A percentile compares a stretch with the other conserved stretches of the same genome.
These are phyloP conservation scores for Heritiera littoralis DNA, from an alignment of 345 rosid genomes.

Conservation along the genomic window DNA sequence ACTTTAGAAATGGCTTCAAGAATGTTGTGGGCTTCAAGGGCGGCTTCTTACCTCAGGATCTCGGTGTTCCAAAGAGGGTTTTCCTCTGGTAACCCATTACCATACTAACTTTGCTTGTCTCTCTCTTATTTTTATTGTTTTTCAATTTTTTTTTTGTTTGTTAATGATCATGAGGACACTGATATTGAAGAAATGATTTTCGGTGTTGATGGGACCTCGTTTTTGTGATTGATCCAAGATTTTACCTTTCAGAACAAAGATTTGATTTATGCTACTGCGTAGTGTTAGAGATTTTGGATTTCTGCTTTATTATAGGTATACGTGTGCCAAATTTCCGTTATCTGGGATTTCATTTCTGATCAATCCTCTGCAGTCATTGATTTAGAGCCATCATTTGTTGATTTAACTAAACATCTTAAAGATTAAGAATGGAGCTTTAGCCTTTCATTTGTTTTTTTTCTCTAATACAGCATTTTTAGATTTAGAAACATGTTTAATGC, in stretches of 20 bases:
- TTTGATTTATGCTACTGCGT: slow-evolving; percentile 26
- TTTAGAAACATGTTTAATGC: neutral
- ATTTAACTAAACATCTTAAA: neutral
- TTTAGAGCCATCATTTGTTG: neutral
- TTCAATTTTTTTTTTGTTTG: neutral
- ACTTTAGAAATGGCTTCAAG: slow-evolving; percentile 60
- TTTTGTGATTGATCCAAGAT: slow-evolving; percentile 29
- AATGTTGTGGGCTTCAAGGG: slow-evolving; percentile 86
- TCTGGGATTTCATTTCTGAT: slow-evolving; percentile 1
- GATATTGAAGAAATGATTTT: neutral
- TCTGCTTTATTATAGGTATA: neutral
- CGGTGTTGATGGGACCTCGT: slow-evolving; percentile 27
- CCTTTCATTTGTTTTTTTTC: neutral
- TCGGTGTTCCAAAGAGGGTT: slow-evolving; percentile 70
- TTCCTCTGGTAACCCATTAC: slow-evolving; percentile 54
- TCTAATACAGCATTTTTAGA: neutral
- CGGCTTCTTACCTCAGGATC: slow-evolving; percentile 87
- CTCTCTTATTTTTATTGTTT: neutral
- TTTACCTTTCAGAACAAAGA: slow-evolving; percentile 14
- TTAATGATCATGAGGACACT: slow-evolving; percentile 20
- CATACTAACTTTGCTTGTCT: neutral
- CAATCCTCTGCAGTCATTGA: neutral
- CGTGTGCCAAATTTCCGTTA: neutral
- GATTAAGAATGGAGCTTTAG: neutral
- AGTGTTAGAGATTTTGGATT: neutral